These are phyloP conservation scores for Phytophthora constricta DNA, from an alignment of 352 stramenopile genomes.

Conservation along the genomic window DNA sequence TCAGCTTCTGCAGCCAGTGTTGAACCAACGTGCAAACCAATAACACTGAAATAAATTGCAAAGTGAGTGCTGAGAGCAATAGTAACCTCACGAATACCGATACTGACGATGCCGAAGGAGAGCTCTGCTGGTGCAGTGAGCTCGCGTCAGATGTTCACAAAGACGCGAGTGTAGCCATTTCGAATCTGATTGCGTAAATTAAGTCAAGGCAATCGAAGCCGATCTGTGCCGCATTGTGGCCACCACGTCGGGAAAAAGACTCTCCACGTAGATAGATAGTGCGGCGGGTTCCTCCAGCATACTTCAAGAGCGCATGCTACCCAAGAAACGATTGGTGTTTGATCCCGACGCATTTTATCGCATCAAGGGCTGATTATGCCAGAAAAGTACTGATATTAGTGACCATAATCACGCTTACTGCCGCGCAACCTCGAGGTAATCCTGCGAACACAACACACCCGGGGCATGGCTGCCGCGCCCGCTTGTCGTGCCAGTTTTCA, in stretches of 20 bases:
- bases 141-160: neutral
- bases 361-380: neutral
- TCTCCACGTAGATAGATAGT: too few relatives aligned
- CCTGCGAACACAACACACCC: too few relatives aligned
- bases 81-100: neutral
- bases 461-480: too few relatives aligned
- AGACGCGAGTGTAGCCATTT: neutral
- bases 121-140: neutral
- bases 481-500: conserved; percentile 10
- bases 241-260: too few relatives aligned
- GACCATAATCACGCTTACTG: neutral
- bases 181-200: neutral
- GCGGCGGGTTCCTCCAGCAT: neutral
- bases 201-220: neutral
- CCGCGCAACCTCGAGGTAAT: neutral
- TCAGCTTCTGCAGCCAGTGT: too few relatives aligned
- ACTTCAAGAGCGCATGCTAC: too few relatives aligned
- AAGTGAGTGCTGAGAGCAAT: conserved; percentile 11
- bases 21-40: too few relatives aligned
- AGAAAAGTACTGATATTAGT: neutral
- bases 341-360: too few relatives aligned
- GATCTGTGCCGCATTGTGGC: too few relatives aligned
- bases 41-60: too few relatives aligned
- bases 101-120: neutral
- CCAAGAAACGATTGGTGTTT: too few relatives aligned